Base-by-base conservation (phyloP, 1,284 basidiomycete genomes). In the Fistulinella cinereoalba region DNA sequence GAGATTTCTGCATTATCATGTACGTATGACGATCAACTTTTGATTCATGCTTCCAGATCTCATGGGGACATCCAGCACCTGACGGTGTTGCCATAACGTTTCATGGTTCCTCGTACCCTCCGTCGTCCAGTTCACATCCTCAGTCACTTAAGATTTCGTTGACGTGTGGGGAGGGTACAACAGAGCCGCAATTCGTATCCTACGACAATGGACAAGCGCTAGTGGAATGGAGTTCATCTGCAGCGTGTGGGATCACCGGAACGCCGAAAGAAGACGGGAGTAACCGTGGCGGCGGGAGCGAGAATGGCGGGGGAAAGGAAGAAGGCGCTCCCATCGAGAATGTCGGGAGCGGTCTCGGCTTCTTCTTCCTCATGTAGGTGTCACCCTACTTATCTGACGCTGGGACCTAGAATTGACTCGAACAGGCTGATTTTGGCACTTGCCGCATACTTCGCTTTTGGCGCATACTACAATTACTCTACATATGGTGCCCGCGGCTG, bases 391-490 rank as follows among this genome's bases (percentile, higher is more conserved):
- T 12, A 37, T 44, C n/a, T 38, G 21, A 12, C 15, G 9, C 24
- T 13, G 19, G 21, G 24, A 37, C 33, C 24, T 19, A 9, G 22
- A 34, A 33, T 23, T 34, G 44, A 43, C 46, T 40, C 42, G 46
- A 34, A 46, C 33, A 92, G 89, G 46, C 59, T 91, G 16, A 51
- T 90, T 23, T 62, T 92, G 16, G 80, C 79, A 2, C 75, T 89
- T 50, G 61, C 72, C 11, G 75, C 77, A 6, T 92, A 92, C 67
- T 81, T 92, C 56, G 75, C 63, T 2, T 61, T 91, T 23, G 89
- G 89, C 16, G 83, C 85, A 7, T 92, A 90, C 64, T 83, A 88
- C 68, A 92, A 92, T 58, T 91, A 90, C 58, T 80, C 84, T 10
- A 88, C 80, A 16, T 92, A 91, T 60, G 88, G 88, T 19, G 85